Conservation (phyloP, 192 early-diverging fungal genomes). For the Umbelopsis vinacea region DNA sequence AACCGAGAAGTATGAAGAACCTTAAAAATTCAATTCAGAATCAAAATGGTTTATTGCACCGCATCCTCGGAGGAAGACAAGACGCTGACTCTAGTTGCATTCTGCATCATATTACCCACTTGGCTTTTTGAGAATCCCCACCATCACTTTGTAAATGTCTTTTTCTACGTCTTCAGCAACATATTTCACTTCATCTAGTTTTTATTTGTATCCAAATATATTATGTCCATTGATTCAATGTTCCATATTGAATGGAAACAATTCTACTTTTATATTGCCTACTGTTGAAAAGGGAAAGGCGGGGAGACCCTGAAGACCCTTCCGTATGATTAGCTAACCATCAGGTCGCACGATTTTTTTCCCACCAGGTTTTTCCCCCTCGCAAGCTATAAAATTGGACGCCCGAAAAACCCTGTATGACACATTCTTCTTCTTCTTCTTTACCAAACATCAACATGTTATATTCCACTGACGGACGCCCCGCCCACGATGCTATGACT, state of each 20-base stretch:
- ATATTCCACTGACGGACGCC: conserved; percentile 18
- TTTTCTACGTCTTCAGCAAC: conserved; percentile 1
- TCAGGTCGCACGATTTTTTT: neutral
- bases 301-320: conserved; percentile 16
- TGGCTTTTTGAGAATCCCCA: neutral
- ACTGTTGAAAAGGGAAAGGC: neutral
- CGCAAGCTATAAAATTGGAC: neutral
- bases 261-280: neutral
- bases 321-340: neutral
- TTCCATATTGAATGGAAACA: neutral
- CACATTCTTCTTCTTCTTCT: neutral
- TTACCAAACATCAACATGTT: neutral
- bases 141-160: conserved; percentile 7
- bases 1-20: neutral
- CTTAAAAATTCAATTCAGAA: neutral
- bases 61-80: neutral
- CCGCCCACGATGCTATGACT: conserved; percentile 36
- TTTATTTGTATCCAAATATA: conserved; percentile 16
- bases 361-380: neutral
- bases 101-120: neutral
- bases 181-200: conserved; percentile 5
- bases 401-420: neutral
- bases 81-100: neutral
- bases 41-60: neutral
- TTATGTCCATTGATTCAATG: conserved; percentile 8